Conservation (phyloP, 2,329 filamentous ascomycete genomes). For the Corynespora cassiicola region DNA sequence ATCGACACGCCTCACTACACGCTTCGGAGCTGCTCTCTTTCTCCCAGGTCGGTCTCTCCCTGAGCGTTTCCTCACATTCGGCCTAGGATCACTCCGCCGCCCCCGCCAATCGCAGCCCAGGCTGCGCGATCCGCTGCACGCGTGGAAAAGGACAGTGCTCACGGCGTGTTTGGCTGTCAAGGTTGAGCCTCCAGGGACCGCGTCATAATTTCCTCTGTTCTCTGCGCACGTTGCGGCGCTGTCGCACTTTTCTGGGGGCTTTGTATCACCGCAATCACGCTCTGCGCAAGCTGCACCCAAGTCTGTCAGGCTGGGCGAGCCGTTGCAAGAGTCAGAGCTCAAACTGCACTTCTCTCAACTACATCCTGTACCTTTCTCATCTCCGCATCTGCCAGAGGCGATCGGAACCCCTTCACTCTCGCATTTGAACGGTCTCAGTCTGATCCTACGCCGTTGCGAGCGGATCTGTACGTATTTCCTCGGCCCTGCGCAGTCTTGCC, state of each 20-base stretch:
- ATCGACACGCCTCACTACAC: not conserved
- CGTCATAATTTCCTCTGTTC: constrained; percentile 22
- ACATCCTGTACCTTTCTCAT: constrained; percentile 43
- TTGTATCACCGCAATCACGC: constrained; percentile 31
- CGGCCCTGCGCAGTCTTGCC: constrained; percentile 31
- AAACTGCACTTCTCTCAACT: constrained; percentile 35
- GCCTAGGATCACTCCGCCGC: too few species aligned
- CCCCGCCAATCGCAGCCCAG: too few species aligned
- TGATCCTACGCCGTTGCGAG: constrained; percentile 36
- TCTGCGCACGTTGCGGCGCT: constrained; percentile 26
- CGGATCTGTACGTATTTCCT: constrained; percentile 50
- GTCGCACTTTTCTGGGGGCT: constrained; percentile 25
- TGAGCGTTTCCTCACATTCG: too few species aligned
- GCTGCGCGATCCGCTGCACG: constrained; percentile 4
- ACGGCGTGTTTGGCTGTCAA: constrained; percentile 23
- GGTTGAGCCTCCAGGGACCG: constrained; percentile 11
- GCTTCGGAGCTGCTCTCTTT: too few species aligned
- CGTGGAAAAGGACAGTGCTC: constrained; percentile 9
- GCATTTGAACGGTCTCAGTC: constrained; percentile 39
- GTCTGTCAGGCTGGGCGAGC: constrained; percentile 25
- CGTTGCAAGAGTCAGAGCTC: constrained; percentile 32
- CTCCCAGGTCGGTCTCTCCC: too few species aligned
- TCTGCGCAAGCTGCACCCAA: constrained; percentile 33
- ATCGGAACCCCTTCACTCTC: constrained; percentile 39
- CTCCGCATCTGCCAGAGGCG: constrained; percentile 49